Conservation (phyloP, 2,329 filamentous ascomycete species). For the Amauroascus niger region DNA sequence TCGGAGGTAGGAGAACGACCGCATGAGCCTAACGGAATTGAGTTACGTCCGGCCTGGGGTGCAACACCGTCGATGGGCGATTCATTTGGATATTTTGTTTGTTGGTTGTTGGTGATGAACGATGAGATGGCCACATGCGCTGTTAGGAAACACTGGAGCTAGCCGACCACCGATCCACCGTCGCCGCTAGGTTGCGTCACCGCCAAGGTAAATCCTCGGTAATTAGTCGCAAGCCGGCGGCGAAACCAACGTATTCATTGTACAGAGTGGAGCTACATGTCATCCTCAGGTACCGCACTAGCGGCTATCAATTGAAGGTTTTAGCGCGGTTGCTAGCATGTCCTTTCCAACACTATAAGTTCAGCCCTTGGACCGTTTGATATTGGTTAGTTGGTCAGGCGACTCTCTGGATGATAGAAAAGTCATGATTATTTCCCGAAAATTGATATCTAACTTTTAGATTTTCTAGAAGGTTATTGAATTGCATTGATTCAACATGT, state of each 20-base stretch:
- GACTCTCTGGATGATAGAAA: no score
- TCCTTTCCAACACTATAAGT: no score
- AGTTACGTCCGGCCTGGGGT: no score
- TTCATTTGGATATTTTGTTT: neutral
- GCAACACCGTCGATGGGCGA: neutral
- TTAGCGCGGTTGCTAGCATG: conserved; percentile 2
- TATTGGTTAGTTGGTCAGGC: no score
- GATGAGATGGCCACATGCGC: conserved; percentile 6
- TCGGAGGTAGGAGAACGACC: no score
- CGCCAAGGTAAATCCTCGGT: neutral
- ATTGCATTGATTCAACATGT: neutral
- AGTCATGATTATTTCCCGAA: neutral
- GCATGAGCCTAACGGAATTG: no score
- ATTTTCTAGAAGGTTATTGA: neutral
- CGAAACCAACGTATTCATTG: neutral
- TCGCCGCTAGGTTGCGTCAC: neutral
- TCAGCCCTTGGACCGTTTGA: no score
- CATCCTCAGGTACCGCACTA: neutral
- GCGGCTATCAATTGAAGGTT: neutral
- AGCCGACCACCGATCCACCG: neutral
- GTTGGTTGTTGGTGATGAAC: neutral
- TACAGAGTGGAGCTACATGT: neutral
- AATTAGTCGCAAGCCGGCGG: neutral
- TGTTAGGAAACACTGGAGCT: neutral
- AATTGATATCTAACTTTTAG: neutral